Conservation (phyloP, 768 basidiomycete species). For the Lactifluus pinguis region DNA sequence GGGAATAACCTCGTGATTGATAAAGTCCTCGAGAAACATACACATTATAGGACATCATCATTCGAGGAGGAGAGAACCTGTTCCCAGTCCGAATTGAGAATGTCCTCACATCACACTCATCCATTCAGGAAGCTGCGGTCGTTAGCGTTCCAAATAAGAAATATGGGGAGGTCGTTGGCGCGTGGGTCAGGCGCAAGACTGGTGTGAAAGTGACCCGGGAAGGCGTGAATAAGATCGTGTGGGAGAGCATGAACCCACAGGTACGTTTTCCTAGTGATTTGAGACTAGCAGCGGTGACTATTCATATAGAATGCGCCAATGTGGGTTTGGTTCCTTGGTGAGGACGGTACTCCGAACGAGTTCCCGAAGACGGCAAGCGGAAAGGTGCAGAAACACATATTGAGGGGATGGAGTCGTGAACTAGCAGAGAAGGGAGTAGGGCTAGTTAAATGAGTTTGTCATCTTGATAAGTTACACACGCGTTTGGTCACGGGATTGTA, state of each 20-base stretch:
- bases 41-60: slow-evolving; percentile 61
- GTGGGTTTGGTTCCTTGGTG: slow-evolving; percentile 79
- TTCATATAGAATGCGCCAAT: slow-evolving; percentile 55
- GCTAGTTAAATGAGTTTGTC: not conserved
- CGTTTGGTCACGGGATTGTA: too few relatives aligned
- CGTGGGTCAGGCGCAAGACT: slow-evolving; percentile 51
- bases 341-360: slow-evolving; percentile 47
- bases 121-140: slow-evolving; percentile 62
- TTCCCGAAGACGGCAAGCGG: slow-evolving; percentile 83
- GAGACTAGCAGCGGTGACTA: not conserved
- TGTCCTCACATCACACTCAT: slow-evolving; percentile 43
- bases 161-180: slow-evolving; percentile 76
- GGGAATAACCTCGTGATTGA: not conserved
- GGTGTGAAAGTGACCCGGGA: slow-evolving; percentile 33
- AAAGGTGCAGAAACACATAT: slow-evolving; percentile 75
- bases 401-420: slow-evolving; percentile 59
- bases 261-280: slow-evolving; percentile 29
- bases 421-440: slow-evolving; percentile 42
- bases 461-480: too few relatives aligned
- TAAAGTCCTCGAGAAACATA: not conserved
- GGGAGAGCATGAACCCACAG: slow-evolving; percentile 68
- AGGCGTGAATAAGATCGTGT: slow-evolving; percentile 46
- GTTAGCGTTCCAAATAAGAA: slow-evolving; percentile 58
- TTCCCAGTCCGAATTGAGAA: slow-evolving; percentile 85
- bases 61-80: slow-evolving; percentile 82